Conservation (phyloP, 768 basidiomycete species). For the Amanita muscaria region DNA sequence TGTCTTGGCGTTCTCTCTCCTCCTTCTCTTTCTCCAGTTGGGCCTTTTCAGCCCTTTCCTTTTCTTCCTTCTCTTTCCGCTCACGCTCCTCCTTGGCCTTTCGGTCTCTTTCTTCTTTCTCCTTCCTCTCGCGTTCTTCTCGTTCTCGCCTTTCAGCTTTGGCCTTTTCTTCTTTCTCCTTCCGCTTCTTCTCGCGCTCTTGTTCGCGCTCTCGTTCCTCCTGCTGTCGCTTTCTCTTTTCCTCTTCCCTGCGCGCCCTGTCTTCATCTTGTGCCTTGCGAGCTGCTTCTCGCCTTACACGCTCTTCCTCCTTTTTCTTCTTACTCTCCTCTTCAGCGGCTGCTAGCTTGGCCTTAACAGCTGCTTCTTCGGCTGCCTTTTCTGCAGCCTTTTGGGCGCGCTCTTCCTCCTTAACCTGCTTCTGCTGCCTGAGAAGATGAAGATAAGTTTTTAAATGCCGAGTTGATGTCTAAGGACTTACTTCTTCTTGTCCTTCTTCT, state of each 20-base stretch:
- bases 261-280: constrained; percentile 80
- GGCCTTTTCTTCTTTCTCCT: constrained; percentile 65
- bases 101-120: constrained; percentile 54
- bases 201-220: constrained; percentile 78
- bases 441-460: constrained; percentile 2
- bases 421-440: constrained; percentile 63
- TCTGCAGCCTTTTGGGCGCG: constrained; percentile 76
- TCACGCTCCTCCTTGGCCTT: constrained; percentile 54
- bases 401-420: constrained; percentile 88
- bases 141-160: constrained; percentile 67
- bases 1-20: constrained; percentile 22
- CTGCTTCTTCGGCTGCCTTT: constrained; percentile 80
- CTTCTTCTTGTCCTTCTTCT: constrained; percentile 96
- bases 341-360: constrained; percentile 62
- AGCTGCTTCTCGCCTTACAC: constrained; percentile 63
- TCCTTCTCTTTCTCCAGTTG: constrained; percentile 24
- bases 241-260: constrained; percentile 75
- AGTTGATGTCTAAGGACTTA: constrained; percentile 29
- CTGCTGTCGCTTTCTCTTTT: constrained; percentile 60
- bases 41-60: constrained; percentile 34
- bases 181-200: constrained; percentile 66
- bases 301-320: constrained; percentile 82
- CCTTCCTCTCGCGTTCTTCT: constrained; percentile 61
- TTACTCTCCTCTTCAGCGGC: constrained; percentile 75
- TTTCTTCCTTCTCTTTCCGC: constrained; percentile 37